Evolutionary conservation across 805 yeast species (phyloP).

Genomic region (Candida nitratophila): DNA sequence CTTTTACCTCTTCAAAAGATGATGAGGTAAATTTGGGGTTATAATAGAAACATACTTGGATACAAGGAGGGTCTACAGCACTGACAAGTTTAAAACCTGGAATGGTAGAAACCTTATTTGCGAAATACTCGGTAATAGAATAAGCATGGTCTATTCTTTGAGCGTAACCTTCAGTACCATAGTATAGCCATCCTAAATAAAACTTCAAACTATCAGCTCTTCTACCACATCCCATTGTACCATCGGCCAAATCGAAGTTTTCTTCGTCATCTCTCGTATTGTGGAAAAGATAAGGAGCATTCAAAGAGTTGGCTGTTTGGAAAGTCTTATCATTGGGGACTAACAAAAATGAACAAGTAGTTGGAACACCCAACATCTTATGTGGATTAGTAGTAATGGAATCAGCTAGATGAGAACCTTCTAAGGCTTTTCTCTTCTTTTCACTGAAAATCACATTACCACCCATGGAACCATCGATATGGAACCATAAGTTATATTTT

Average conservation of each 20-base stretch:
- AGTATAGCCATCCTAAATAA: slow-evolving; percentile 76
- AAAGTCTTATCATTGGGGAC: slow-evolving; percentile 62
- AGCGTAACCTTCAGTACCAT: slow-evolving; percentile 61
- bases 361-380: slow-evolving; percentile 84
- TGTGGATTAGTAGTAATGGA: slow-evolving; percentile 81
- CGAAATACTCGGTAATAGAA: slow-evolving; percentile 56
- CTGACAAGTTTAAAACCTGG: slow-evolving; percentile 51
- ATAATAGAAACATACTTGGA: slow-evolving; percentile 80
- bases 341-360: slow-evolving; percentile 65
- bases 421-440: slow-evolving; percentile 35
- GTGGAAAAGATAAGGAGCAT: slow-evolving; percentile 80
- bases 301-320: slow-evolving; percentile 65
- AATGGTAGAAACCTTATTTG: slow-evolving; percentile 29
- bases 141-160: slow-evolving; percentile 69
- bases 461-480: slow-evolving; percentile 89
- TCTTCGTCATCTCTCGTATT: slow-evolving; percentile 41
- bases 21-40: slow-evolving; percentile 29
- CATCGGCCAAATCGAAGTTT: slow-evolving; percentile 73
- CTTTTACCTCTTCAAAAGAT: slow-evolving; percentile 14
- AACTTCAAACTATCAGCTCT: slow-evolving; percentile 76
- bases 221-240: slow-evolving; percentile 90
- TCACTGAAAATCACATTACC: slow-evolving; percentile 71
- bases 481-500: slow-evolving; percentile 61
- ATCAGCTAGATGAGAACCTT: slow-evolving; percentile 62
- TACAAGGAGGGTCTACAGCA: slow-evolving; percentile 59